Evolutionary conservation across 306 rosid species (phyloP).

Genomic region (Prunus mongolica): DNA sequence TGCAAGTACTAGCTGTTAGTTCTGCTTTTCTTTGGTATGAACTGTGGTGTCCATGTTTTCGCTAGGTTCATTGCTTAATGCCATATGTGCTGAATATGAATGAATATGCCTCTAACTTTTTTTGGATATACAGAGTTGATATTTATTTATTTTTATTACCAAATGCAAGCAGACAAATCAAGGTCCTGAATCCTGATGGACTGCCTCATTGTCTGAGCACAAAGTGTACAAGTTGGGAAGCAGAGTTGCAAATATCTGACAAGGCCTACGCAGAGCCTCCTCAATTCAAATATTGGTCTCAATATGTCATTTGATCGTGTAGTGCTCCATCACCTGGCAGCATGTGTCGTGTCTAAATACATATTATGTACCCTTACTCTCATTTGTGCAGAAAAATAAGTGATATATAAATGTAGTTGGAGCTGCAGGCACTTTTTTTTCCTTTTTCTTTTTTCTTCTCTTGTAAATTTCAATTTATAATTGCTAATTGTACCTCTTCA

Average conservation of each 20-base stretch:
- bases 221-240: background rate
- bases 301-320: background rate
- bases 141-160: background rate
- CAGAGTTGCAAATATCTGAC: conserved; percentile 6
- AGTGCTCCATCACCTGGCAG: background rate
- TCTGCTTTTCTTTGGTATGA: background rate
- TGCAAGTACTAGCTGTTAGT: background rate
- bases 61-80: background rate
- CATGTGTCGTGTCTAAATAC: background rate
- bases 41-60: background rate
- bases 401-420: background rate
- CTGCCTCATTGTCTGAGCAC: background rate
- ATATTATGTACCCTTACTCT: conserved; percentile 8
- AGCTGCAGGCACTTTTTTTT: background rate
- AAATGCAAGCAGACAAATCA: conserved; percentile 14
- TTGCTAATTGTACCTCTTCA: conserved; percentile 3
- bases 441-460: background rate
- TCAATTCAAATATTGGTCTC: background rate
- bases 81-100: background rate
- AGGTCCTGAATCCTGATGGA: conserved; percentile 5
- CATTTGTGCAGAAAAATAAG: conserved; percentile 23
- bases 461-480: conserved; percentile 13
- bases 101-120: background rate
- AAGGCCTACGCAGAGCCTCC: conserved; percentile 5
- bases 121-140: background rate